A percentile compares a stretch with the other conserved stretches of the same genome.
phyloP scores from a whole-genome alignment of 345 rosid species.

The Zanthoxylum bungeanum region DNA sequence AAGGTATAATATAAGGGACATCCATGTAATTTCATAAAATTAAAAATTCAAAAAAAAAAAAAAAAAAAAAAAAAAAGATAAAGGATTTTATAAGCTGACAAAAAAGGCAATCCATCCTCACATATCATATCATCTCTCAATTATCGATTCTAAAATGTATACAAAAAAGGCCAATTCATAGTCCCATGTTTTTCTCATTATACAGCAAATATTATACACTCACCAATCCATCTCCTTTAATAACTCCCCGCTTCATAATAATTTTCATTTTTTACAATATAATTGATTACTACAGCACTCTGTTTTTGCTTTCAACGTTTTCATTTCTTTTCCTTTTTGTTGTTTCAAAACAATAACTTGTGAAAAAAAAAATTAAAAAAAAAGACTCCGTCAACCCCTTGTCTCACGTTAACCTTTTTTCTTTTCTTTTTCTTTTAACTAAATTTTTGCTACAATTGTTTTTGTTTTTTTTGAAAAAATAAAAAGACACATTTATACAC shows the following conservation, averaged over 20 bases:
- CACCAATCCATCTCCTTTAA: neutral
- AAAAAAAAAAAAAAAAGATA: no score
- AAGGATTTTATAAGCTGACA: neutral
- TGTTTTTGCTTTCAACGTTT: neutral
- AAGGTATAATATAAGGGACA: neutral
- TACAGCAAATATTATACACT: neutral
- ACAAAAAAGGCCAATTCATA: neutral
- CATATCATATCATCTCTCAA: neutral
- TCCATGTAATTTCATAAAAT: neutral
- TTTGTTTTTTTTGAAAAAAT: neutral
- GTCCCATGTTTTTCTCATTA: constrained; percentile 4
- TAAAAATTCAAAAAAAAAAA: neutral
- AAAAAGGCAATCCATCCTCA: neutral
- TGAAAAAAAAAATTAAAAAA: neutral
- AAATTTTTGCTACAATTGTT: neutral
- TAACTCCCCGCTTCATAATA: neutral
- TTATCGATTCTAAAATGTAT: neutral
- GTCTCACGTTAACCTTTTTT: constrained; percentile 27
- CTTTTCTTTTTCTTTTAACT: neutral
- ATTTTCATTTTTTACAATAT: neutral
- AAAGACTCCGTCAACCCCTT: constrained; percentile 38
- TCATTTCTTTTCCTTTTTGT: neutral
- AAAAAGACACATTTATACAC: neutral
- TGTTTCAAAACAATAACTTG: neutral
- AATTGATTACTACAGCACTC: no score